phyloP scores from a whole-genome alignment of 371 early-diverging fungal species.

The Mucor circinelloides region DNA sequence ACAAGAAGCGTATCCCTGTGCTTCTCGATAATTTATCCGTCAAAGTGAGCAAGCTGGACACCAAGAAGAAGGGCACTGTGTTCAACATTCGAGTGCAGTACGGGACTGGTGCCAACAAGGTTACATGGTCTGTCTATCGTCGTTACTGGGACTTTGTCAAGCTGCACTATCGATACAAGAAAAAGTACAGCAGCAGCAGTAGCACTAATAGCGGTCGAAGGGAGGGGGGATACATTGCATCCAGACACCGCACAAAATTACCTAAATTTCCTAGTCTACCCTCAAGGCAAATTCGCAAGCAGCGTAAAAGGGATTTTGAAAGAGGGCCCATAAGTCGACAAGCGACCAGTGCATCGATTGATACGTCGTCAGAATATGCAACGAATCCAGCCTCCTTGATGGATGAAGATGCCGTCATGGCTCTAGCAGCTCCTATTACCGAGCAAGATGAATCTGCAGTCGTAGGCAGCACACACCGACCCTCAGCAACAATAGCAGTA shows the following conservation, averaged over 20 bases:
- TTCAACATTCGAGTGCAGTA: conserved; percentile 28
- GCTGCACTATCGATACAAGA: conserved; percentile 53
- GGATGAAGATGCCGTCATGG: conserved; percentile 23
- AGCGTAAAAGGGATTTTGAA: not conserved
- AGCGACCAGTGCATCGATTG: not conserved
- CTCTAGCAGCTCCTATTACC: not conserved
- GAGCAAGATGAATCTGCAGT: not conserved
- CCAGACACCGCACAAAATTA: conserved; percentile 23
- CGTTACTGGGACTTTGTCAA: conserved; percentile 59
- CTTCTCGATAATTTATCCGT: conserved; percentile 27
- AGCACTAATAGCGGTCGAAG: conserved; percentile 37
- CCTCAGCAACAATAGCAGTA: not conserved
- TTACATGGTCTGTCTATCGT: conserved; percentile 54
- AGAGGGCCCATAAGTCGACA: not conserved
- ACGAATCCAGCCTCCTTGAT: conserved; percentile 1
- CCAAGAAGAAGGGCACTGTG: not conserved
- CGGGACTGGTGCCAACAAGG: conserved; percentile 16
- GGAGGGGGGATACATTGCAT: not conserved
- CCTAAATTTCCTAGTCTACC: conserved; percentile 55
- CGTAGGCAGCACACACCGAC: not conserved
- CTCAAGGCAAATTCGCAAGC: conserved; percentile 14
- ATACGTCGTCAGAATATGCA: not conserved
- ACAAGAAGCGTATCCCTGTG: conserved; percentile 30
- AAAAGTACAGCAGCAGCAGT: conserved; percentile 21
- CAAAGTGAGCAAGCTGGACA: conserved; percentile 15